A percentile compares a stretch with the other conserved stretches of the same genome.
phyloP scores from a whole-genome alignment of 164 flowering plant species.

The Liquidambar formosana region DNA sequence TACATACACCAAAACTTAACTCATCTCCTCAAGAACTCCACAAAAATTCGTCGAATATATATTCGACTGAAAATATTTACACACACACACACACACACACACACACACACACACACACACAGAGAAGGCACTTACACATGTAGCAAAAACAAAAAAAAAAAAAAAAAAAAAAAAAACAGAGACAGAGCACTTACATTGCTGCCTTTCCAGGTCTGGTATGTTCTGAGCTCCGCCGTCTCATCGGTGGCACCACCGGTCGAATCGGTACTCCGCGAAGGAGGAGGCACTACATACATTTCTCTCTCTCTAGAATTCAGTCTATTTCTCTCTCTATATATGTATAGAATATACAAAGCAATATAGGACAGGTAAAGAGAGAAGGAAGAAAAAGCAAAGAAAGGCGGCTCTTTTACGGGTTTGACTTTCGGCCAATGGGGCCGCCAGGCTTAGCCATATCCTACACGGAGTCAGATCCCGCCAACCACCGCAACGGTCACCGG shows the following conservation, averaged over 20 bases:
- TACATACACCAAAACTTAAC: neutral
- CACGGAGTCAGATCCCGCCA: neutral
- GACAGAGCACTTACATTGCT: constrained; percentile 25
- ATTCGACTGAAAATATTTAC: no score
- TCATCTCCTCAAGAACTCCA: neutral
- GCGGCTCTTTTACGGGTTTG: neutral
- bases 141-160: no score
- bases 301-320: constrained; percentile 1
- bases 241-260: constrained; percentile 13
- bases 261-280: neutral
- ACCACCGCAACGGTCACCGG: neutral
- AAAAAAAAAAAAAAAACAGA: no score
- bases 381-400: neutral
- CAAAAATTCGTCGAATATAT: neutral
- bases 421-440: neutral
- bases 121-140: no score
- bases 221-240: constrained; percentile 16
- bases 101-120: neutral
- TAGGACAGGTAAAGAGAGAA: neutral
- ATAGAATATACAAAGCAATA: no score
- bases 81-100: neutral
- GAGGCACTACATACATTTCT: constrained; percentile 7
- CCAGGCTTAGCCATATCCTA: neutral
- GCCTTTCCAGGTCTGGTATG: constrained; percentile 38
- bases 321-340: neutral